A percentile compares a stretch with the other conserved stretches of the same genome.
Evolutionary conservation across 2,329 filamentous ascomycete species (phyloP).

Genomic region (Claviceps humidiphila): DNA sequence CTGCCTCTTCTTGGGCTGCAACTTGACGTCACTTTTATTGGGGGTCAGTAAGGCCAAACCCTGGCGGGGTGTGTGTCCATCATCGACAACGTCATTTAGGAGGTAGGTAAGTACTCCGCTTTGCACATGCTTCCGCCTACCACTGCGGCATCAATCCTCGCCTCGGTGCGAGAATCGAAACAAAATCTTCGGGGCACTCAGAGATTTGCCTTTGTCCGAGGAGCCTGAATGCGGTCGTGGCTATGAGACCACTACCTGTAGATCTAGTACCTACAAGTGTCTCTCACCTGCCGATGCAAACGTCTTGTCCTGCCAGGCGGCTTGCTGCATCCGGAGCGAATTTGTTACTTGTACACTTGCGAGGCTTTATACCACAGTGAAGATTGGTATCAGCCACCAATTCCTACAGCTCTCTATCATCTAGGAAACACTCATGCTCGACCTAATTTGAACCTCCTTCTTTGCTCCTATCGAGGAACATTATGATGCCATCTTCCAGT

Average conservation of each 20-base stretch:
- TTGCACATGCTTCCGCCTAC: neutral
- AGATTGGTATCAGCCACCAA: neutral
- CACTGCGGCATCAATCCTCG: neutral
- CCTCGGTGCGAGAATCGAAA: neutral
- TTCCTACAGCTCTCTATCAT: neutral
- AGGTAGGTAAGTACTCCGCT: neutral
- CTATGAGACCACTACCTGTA: too few species aligned
- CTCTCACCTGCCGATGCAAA: neutral
- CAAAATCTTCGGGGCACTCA: too few species aligned
- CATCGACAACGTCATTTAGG: neutral
- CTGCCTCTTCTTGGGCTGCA: neutral
- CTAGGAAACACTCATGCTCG: neutral
- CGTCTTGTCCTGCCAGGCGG: neutral
- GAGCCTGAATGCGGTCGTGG: too few species aligned
- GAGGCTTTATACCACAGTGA: neutral
- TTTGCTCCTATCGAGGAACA: neutral
- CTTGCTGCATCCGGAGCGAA: neutral
- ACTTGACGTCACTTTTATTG: neutral
- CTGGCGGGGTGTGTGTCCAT: neutral
- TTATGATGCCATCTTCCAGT: too few species aligned
- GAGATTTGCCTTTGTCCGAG: too few species aligned
- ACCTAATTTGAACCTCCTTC: neutral
- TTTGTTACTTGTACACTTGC: neutral
- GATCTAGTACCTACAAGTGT: neutral
- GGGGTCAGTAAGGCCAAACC: neutral